phyloP scores from a whole-genome alignment of 306 rosid species.

The Glycine soja region DNA sequence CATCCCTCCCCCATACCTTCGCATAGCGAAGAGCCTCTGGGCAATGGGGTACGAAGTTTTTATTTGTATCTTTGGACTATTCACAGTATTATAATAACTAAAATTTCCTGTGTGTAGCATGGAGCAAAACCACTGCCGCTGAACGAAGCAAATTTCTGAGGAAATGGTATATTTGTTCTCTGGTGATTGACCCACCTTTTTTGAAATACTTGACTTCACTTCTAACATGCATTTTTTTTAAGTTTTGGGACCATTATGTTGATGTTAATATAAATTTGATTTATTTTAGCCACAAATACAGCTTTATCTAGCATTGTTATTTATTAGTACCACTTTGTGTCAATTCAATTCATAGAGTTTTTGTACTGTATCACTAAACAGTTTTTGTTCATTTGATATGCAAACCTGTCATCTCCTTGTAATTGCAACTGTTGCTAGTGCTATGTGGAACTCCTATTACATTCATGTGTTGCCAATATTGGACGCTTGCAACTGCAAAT shows the following conservation, averaged over 20 bases:
- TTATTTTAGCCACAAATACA: slow-evolving; percentile 13
- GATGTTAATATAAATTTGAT: slow-evolving; percentile 16
- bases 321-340: neutral
- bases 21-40: no score
- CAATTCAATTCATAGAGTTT: neutral
- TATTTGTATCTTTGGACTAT: slow-evolving; percentile 39
- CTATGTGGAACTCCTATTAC: neutral
- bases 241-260: slow-evolving; percentile 12
- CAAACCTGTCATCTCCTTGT: neutral
- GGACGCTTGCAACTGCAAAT: neutral
- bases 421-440: neutral
- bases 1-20: no score
- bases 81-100: slow-evolving; percentile 18
- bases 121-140: slow-evolving; percentile 91
- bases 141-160: slow-evolving; percentile 86
- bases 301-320: neutral
- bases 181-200: slow-evolving; percentile 28
- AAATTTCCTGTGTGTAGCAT: slow-evolving; percentile 61
- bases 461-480: slow-evolving; percentile 2
- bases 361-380: neutral
- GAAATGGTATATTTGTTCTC: slow-evolving; percentile 70
- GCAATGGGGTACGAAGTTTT: no score
- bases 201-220: slow-evolving; percentile 20
- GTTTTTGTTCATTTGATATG: slow-evolving; percentile 2
- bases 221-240: slow-evolving; percentile 31